Evolutionary conservation across 345 rosid species (phyloP).

Genomic region (Salix suchowensis): DNA sequence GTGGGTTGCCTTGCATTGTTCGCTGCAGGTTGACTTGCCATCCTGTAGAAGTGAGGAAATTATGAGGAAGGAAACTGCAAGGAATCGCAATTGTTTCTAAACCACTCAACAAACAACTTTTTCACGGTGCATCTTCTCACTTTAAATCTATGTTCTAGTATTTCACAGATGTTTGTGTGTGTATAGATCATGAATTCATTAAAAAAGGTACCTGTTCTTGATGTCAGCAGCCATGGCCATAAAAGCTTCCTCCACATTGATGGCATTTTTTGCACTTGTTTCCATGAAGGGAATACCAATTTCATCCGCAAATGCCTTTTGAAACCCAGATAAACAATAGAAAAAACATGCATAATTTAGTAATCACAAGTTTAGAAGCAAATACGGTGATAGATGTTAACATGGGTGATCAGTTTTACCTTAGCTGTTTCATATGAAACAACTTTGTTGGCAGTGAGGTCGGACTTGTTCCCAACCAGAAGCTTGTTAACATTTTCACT

Average conservation of each 20-base stretch:
- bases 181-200: background rate
- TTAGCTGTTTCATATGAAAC: slow-evolving; percentile 74
- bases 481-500: slow-evolving; percentile 76
- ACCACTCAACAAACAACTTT: background rate
- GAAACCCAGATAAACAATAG: background rate
- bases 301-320: slow-evolving; percentile 74
- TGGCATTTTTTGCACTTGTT: slow-evolving; percentile 72
- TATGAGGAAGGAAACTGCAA: background rate
- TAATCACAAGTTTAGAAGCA: background rate
- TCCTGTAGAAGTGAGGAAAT: slow-evolving; percentile 41
- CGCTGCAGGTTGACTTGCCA: slow-evolving; percentile 89
- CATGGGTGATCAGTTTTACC: slow-evolving; percentile 28
- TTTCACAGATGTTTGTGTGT: background rate
- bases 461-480: slow-evolving; percentile 67
- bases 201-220: slow-evolving; percentile 46
- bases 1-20: slow-evolving; percentile 76
- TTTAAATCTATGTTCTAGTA: background rate
- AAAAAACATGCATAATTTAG: background rate
- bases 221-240: slow-evolving; percentile 80
- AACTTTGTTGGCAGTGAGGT: slow-evolving; percentile 61
- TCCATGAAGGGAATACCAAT: slow-evolving; percentile 77
- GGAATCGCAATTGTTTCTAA: background rate
- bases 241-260: slow-evolving; percentile 71
- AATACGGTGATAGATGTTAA: background rate
- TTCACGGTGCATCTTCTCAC: background rate